These are phyloP conservation scores for Tylopilus felleus DNA, from an alignment of 768 basidiomycete genomes.

Conservation along the genomic window DNA sequence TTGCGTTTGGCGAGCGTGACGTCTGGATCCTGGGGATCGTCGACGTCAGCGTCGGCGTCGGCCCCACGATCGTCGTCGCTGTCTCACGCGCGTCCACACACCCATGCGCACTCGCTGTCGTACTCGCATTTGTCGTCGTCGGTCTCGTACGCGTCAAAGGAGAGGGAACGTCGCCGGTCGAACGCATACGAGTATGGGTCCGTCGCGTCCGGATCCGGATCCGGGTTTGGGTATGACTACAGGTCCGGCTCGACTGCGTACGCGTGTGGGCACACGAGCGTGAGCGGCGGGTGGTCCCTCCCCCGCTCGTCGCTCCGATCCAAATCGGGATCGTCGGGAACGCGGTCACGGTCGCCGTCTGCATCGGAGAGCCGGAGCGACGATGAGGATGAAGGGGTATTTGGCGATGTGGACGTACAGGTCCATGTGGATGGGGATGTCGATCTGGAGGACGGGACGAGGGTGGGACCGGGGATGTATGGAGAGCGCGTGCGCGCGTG, in stretches of 20 bases:
- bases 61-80: neutral
- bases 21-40: neutral
- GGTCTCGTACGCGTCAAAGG: neutral
- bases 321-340: slow-evolving; percentile 36
- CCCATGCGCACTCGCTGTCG: neutral
- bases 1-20: slow-evolving; percentile 12
- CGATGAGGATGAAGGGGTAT: slow-evolving; percentile 22
- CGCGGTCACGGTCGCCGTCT: slow-evolving; percentile 32
- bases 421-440: neutral
- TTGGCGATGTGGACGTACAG: neutral
- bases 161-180: slow-evolving; percentile 10
- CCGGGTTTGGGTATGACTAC: neutral
- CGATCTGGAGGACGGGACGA: neutral
- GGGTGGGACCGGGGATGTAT: neutral
- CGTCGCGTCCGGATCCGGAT: neutral
- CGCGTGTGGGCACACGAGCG: slow-evolving; percentile 10
- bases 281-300: slow-evolving; percentile 50
- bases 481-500: neutral
- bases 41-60: slow-evolving; percentile 18
- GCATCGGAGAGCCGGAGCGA: slow-evolving; percentile 37
- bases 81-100: neutral
- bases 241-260: neutral
- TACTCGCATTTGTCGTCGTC: slow-evolving; percentile 8
- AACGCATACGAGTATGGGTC: slow-evolving; percentile 15
- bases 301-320: slow-evolving; percentile 51